A percentile compares a stretch with the other conserved stretches of the same genome.
Conservation (phyloP, 2,329 filamentous ascomycete genomes). For the Berkeleyomyces basicola region DNA sequence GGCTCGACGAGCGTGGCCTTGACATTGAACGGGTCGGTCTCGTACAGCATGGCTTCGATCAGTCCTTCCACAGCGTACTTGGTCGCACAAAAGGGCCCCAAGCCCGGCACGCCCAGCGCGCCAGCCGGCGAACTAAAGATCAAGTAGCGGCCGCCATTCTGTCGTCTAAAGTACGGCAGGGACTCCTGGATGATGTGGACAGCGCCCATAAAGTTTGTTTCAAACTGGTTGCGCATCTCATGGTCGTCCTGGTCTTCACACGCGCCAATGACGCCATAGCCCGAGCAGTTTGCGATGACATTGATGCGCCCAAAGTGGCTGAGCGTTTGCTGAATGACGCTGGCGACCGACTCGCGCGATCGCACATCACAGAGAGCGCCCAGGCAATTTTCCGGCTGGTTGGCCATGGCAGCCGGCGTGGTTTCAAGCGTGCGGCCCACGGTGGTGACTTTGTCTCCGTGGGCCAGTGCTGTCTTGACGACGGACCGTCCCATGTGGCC, state of each 20-base stretch:
- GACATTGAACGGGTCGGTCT: slow-evolving; percentile 79
- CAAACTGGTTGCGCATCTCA: slow-evolving; percentile 89
- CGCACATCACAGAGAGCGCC: slow-evolving; percentile 83
- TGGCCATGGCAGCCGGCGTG: slow-evolving; percentile 52
- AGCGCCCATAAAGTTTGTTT: slow-evolving; percentile 94
- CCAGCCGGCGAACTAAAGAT: slow-evolving; percentile 91
- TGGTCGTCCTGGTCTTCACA: slow-evolving; percentile 95
- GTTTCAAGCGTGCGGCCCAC: slow-evolving; percentile 75
- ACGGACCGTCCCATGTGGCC: slow-evolving; percentile 90
- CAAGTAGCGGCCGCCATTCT: slow-evolving; percentile 63
- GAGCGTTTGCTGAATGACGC: slow-evolving; percentile 54
- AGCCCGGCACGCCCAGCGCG: slow-evolving; percentile 78
- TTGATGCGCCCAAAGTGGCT: slow-evolving; percentile 67
- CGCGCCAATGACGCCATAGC: slow-evolving; percentile 86
- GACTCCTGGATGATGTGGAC: slow-evolving; percentile 83
- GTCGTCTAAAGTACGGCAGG: slow-evolving; percentile 70
- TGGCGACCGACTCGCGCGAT: slow-evolving; percentile 57
- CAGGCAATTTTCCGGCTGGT: slow-evolving; percentile 55
- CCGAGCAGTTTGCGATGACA: slow-evolving; percentile 82
- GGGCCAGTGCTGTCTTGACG: slow-evolving; percentile 62
- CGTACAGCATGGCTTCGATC: slow-evolving; percentile 92
- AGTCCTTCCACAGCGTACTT: slow-evolving; percentile 95
- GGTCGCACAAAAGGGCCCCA: slow-evolving; percentile 89
- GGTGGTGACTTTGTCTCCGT: slow-evolving; percentile 70
- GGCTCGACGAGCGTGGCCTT: slow-evolving; percentile 89